A percentile compares a stretch with the other conserved stretches of the same genome.
These are phyloP conservation scores for Suhomyces anneliseae DNA, from an alignment of 1,139 yeast genomes.

Conservation along the genomic window DNA sequence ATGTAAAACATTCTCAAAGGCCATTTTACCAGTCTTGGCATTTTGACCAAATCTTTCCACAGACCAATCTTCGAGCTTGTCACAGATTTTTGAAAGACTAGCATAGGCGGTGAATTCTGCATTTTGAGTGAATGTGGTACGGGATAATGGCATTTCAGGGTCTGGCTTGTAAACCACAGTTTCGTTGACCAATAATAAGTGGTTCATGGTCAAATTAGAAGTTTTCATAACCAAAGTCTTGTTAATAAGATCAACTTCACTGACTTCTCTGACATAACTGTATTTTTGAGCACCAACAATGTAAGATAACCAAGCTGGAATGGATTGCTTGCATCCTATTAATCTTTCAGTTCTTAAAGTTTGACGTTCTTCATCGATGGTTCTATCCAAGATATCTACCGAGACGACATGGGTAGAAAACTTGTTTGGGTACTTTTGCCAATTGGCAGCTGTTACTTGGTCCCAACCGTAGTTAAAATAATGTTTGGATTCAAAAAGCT, in stretches of 20 bases:
- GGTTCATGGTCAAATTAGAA: conserved; percentile 81
- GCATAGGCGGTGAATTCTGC: conserved; percentile 91
- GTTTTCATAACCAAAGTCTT: conserved; percentile 76
- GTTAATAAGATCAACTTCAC: conserved; percentile 71
- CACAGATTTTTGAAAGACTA: conserved; percentile 65
- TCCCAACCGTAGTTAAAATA: conserved; percentile 86
- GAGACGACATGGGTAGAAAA: conserved; percentile 92
- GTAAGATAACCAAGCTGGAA: conserved; percentile 78
- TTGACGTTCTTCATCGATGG: conserved; percentile 54
- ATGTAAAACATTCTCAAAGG: conserved; percentile 77
- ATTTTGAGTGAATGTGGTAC: conserved; percentile 72
- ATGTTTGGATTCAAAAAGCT: conserved; percentile 69
- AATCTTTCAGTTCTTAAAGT: conserved; percentile 79
- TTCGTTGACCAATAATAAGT: conserved; percentile 77
- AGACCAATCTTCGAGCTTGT: conserved; percentile 89
- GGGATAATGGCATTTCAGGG: conserved; percentile 40
- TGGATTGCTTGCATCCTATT: conserved; percentile 84
- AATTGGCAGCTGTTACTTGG: conserved; percentile 92
- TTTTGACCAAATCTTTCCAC: conserved; percentile 86
- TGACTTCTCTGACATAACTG: conserved; percentile 85
- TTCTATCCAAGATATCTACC: conserved; percentile 82
- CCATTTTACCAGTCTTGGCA: conserved; percentile 76
- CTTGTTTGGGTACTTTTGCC: conserved; percentile 96
- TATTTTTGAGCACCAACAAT: conserved; percentile 73
- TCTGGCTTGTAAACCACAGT: conserved; percentile 80